Base-by-base conservation (phyloP, 23 red algal genomes). In the Gracilaria gracilis region DNA sequence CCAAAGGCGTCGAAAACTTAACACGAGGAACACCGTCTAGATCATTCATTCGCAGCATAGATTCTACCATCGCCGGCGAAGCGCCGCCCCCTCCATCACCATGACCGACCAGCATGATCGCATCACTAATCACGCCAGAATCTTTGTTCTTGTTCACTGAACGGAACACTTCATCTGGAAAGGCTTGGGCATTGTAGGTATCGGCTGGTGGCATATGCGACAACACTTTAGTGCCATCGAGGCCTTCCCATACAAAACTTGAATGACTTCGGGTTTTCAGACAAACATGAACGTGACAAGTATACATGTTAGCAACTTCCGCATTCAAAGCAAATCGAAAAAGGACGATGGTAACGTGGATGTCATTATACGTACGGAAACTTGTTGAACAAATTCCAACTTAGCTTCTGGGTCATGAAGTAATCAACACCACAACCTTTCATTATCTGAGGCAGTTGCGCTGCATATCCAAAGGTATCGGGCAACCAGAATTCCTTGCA, bases 41-140 rank as follows among this genome's bases (percentile, higher is more conserved):
- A 49, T 86, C 84, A 13, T 61, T 16, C 79, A 96, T 91, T 32
- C 89, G 57, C n/a, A 54, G 57, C 28, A 96, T 90, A 34, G 89
- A 93, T 66, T 96, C 95, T 34, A 92, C 47, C 87, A 96, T 96
- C 6, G 95, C 95, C 19, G 95, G 85, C 9, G 81, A 92, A 57
- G 95, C 87, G 11, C 95, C 95, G 0, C 95, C 95, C 4, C 95
- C 95, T 35, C 95, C 95, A 69, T 96, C 95, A n/a, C 95, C 95
- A 40, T 96, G 95, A 1, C 95, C 95, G 73, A 96, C 85, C 11
- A 96, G 85, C 88, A 96, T 90, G 32, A 96, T 88, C 54, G 95
- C 84, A 14, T 54, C 44, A 58, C 92, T 89, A 31, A 87, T 62
- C 55, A 83, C 64, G 0, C 70, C 77, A 35, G 91, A 57, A 74